Percentiles rank a stretch among this genome's conserved stretches.
phyloP scores from a whole-genome alignment of 2,329 filamentous ascomycete genomes.

The Lasiodiplodia hormozganensis region DNA sequence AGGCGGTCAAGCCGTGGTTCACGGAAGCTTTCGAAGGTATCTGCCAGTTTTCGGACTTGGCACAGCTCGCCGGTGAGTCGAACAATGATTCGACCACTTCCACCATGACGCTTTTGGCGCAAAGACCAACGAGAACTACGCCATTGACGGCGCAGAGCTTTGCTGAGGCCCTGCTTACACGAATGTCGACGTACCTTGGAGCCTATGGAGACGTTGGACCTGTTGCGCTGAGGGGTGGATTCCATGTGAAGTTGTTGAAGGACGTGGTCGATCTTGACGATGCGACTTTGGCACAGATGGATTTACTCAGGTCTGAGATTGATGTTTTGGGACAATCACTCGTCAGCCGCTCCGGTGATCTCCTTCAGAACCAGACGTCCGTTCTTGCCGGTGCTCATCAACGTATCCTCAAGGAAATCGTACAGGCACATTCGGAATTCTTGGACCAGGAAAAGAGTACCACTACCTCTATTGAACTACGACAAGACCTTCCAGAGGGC shows the following conservation, averaged over 20 bases:
- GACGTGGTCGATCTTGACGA: constrained; percentile 35
- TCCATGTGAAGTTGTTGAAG: constrained; percentile 19
- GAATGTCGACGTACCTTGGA: constrained; percentile 17
- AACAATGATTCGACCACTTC: neutral
- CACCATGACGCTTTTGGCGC: constrained; percentile 42
- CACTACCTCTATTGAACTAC: neutral
- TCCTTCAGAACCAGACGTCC: constrained; percentile 42
- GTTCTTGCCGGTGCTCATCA: constrained; percentile 41
- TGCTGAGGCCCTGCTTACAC: neutral
- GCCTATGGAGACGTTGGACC: neutral
- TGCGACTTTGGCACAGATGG: constrained; percentile 49
- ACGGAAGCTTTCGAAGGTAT: constrained; percentile 47
- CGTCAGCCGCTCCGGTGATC: constrained; percentile 41
- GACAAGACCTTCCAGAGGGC: constrained; percentile 1
- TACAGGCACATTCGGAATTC: constrained; percentile 33
- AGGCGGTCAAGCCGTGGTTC: constrained; percentile 42
- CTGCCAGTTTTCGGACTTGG: constrained; percentile 45
- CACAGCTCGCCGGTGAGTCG: constrained; percentile 9
- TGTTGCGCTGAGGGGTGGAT: constrained; percentile 15
- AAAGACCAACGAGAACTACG: constrained; percentile 42
- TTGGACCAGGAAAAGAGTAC: neutral
- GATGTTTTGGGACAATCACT: constrained; percentile 46
- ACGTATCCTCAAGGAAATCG: constrained; percentile 35
- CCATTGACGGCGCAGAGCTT: neutral
- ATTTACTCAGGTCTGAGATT: constrained; percentile 51